phyloP scores from a whole-genome alignment of 257 asterid genomes.

The Solanum chmielewskii region DNA sequence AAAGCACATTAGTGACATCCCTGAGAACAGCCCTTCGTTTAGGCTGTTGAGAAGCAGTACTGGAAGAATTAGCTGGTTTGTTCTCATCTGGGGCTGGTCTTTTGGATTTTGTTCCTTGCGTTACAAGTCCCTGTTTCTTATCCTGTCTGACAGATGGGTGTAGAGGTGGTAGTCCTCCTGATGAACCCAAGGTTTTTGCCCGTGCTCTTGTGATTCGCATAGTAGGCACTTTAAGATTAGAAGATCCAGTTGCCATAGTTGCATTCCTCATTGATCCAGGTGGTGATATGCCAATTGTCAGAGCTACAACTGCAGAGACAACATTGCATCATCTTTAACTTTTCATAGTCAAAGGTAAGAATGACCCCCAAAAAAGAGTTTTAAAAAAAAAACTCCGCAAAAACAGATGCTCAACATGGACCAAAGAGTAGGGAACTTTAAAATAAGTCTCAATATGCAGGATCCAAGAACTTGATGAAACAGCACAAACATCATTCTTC shows the following conservation, averaged over 20 bases:
- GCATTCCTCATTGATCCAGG: conserved; percentile 25
- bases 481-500: not conserved
- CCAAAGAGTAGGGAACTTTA: not conserved
- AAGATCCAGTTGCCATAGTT: conserved; percentile 44
- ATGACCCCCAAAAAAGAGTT: not conserved
- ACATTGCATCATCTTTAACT: not conserved
- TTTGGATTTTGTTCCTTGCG: conserved; percentile 40
- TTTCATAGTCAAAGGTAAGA: not conserved
- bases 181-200: conserved; percentile 47
- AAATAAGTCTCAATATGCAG: not conserved
- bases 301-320: conserved; percentile 27
- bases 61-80: conserved; percentile 4
- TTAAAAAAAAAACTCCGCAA: rapidly evolving
- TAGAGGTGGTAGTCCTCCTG: conserved; percentile 63
- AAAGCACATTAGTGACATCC: conserved; percentile 66
- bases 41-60: conserved; percentile 23
- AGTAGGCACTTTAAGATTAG: conserved; percentile 26
- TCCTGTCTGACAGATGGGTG: conserved; percentile 44
- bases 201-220: conserved; percentile 71
- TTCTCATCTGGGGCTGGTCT: conserved; percentile 49
- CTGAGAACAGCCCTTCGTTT: conserved; percentile 76
- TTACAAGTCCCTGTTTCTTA: conserved; percentile 27
- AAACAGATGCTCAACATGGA: not conserved
- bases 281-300: conserved; percentile 21
- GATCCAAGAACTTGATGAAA: not conserved